These are phyloP conservation scores for Suillus discolor DNA, from an alignment of 768 basidiomycete species.

Conservation along the genomic window DNA sequence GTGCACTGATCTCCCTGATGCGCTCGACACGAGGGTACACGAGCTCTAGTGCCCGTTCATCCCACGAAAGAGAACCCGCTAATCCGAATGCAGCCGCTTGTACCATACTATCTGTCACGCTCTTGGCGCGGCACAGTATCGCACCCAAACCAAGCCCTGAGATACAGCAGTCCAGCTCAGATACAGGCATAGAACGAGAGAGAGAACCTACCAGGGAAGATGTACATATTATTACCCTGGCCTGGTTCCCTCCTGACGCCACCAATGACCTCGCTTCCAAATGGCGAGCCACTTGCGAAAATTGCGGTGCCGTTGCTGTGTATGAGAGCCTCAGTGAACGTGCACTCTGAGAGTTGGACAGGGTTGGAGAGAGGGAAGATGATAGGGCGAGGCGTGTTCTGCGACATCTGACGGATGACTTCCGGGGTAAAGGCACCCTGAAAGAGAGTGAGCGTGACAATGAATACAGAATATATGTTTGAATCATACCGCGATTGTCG, in stretches of 20 bases:
- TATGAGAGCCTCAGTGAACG: slow-evolving; percentile 72
- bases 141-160: slow-evolving; percentile 76
- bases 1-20: slow-evolving; percentile 81
- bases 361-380: slow-evolving; percentile 95
- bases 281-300: slow-evolving; percentile 90
- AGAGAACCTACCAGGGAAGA: slow-evolving; percentile 58
- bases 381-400: slow-evolving; percentile 81
- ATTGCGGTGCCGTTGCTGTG: slow-evolving; percentile 76
- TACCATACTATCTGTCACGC: slow-evolving; percentile 86
- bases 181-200: not conserved
- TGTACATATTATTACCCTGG: slow-evolving; percentile 96
- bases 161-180: slow-evolving; percentile 2
- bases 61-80: slow-evolving; percentile 67
- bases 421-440: slow-evolving; percentile 74
- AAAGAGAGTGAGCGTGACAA: not conserved
- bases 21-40: slow-evolving; percentile 85
- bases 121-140: slow-evolving; percentile 66
- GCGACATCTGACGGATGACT: slow-evolving; percentile 76
- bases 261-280: slow-evolving; percentile 60
- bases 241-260: slow-evolving; percentile 69
- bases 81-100: slow-evolving; percentile 85
- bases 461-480: slow-evolving; percentile 2
- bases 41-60: slow-evolving; percentile 66
- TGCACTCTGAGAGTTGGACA: slow-evolving; percentile 77
- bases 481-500: slow-evolving; percentile 64